A percentile compares a stretch with the other conserved stretches of the same genome.
phyloP scores from a whole-genome alignment of 768 basidiomycete genomes.

The Exsudoporus frostii region DNA sequence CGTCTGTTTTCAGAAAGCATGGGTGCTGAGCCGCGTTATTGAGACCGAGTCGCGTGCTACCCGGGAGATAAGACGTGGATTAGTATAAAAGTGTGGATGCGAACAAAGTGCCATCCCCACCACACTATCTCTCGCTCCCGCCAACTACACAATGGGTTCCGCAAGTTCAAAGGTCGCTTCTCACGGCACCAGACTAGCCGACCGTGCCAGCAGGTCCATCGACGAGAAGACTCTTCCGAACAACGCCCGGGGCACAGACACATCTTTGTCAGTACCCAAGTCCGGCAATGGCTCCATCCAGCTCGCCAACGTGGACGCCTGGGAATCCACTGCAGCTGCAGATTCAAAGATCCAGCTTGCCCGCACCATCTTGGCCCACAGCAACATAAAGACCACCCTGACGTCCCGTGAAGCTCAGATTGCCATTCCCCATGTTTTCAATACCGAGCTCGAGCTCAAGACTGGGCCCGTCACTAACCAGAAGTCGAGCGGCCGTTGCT shows the following conservation, averaged over 20 bases:
- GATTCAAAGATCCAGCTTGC: constrained; percentile 68
- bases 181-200: constrained; percentile 12
- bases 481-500: constrained; percentile 87
- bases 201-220: constrained; percentile 19
- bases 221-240: constrained; percentile 24
- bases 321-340: constrained; percentile 57
- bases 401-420: constrained; percentile 60
- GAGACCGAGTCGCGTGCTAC: constrained; percentile 11
- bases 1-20: neutral
- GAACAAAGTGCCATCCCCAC: constrained; percentile 11
- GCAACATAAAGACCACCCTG: constrained; percentile 61
- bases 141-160: constrained; percentile 22
- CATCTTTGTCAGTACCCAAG: constrained; percentile 16
- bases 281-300: constrained; percentile 64
- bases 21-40: neutral
- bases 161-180: constrained; percentile 23
- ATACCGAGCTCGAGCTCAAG: constrained; percentile 74
- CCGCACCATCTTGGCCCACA: constrained; percentile 71
- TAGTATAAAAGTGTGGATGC: constrained; percentile 24
- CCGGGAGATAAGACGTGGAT: constrained; percentile 16
- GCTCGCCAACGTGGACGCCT: constrained; percentile 53
- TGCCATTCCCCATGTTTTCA: constrained; percentile 77
- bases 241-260: neutral
- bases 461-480: constrained; percentile 83
- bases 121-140: neutral